Evolutionary conservation across 2,329 filamentous ascomycete genomes (phyloP), one percentile per base, ranked within the genome.

Genomic region (Biscogniauxia marginata): DNA sequence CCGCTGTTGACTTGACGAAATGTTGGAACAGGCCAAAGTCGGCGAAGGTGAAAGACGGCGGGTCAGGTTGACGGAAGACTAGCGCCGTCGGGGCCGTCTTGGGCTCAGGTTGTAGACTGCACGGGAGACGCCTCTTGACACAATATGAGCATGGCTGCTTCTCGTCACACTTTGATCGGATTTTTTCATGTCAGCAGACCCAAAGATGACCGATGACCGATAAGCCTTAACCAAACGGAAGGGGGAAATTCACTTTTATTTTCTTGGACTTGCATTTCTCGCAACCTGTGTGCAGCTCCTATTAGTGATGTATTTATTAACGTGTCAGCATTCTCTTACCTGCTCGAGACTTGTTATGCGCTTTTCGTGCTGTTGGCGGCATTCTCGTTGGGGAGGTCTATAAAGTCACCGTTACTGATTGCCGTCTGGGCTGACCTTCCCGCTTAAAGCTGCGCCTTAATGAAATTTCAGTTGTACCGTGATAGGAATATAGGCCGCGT

Each of bases 1-100:
- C 19, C 2, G 62, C 57, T 19, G 59, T 60, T 7, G 54, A 49
- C 19, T 50, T 56, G 55, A 48, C 57, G 52, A 65, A 68, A 47
- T 66, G 64, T 21, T 58, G 63, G 53, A 60, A 67, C 25, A 68
- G 56, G 4, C 57, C 49, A 23, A 67, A 63, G 50, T 68, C 66
- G 30, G 44, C 34, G 22, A 57, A 54, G 20, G 44, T 51, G 48
- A 67, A 69, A 3, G 55, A 45, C 3, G 57, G 59, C 22, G 50
- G 24, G 7, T 53, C 55, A 6, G 25, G 51, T 16, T 5, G 46
- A 9, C 25, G 25, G 23, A 9, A 23, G 16, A 3, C n/a, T 16
- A 18, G 25, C 47, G 20, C 24, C 7, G 22, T 23, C 22, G 52
- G 16, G 23, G 50, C 50, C 23, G 50, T 48, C 18, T 46, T 46